Evolutionary conservation across 352 stramenopile species (phyloP), one percentile per base, ranked within the genome.

Genomic region (Thalassiosira sp.): DNA sequence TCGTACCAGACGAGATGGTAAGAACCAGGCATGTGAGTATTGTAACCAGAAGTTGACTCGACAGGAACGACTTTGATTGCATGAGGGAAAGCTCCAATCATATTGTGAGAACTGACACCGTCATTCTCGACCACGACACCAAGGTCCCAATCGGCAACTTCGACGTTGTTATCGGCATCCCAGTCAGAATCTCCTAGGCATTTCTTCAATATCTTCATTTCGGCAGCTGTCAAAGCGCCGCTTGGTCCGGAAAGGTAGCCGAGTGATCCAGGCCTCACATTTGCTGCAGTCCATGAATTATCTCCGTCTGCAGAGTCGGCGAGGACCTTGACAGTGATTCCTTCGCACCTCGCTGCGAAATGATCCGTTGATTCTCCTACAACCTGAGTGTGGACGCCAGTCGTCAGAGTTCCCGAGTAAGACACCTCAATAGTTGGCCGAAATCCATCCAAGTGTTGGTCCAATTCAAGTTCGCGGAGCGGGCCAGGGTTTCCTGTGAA

Each of bases 81-180:
- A 42, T 88, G 76, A 60, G 72, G 76, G 57, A 82, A 78, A 22
- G 61, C 61, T 60, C 72, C 78, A 72, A 85, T 85, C 71, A 81
- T 85, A 18, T 85, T 90, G 52, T 77, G 63, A 2, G 60, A 64
- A 10, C 20, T 60, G 45, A 53, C 35, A 46, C 65, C 71, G 57
- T 77, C 72, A 42, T 71, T 80, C 51, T 85, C 78, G 7, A 57
- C 31, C 8, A 80, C 61, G 2, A 59, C 37, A 31, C 88, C 86
- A 42, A 77, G 72, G 75, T 93, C 88, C 88, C 88, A 93, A 75
- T 91, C 78, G 33, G 89, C 64, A 52, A 92, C 83, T 42, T 90
- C 85, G 11, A 90, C 74, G 40, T 93, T 92, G 70, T 91, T 88
- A 1, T 75, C 64, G n/a, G 63, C 11, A 67, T 91, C 67, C 49